Conservation (phyloP, 495 filamentous ascomycete species). For the Penicillium canescens region DNA sequence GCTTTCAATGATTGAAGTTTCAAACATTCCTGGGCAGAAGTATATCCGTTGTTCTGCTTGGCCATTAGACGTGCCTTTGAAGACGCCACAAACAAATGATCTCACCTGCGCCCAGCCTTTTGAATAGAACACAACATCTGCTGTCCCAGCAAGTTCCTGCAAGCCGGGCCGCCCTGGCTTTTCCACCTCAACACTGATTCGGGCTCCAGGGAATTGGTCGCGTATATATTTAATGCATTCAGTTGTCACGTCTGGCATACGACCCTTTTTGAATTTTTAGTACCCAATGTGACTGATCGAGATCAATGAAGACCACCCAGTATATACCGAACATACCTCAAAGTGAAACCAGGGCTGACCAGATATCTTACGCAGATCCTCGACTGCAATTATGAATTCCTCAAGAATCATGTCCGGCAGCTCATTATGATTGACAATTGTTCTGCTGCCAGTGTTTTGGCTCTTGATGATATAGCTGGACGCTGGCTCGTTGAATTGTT, state of each 20-base stretch:
- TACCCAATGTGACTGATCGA: neutral
- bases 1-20: slow-evolving; percentile 40
- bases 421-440: slow-evolving; percentile 69
- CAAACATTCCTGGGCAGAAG: slow-evolving; percentile 51
- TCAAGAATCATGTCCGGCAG: slow-evolving; percentile 62
- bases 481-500: slow-evolving; percentile 54
- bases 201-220: slow-evolving; percentile 40
- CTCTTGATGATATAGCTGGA: slow-evolving; percentile 74
- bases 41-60: slow-evolving; percentile 47
- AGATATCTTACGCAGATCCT: slow-evolving; percentile 24
- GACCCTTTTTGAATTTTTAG: slow-evolving; percentile 50
- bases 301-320: neutral
- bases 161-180: slow-evolving; percentile 64
- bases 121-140: slow-evolving; percentile 72
- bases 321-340: slow-evolving; percentile 50
- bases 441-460: slow-evolving; percentile 57
- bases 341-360: slow-evolving; percentile 64
- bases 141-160: slow-evolving; percentile 58
- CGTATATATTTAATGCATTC: slow-evolving; percentile 61
- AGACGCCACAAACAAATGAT: neutral
- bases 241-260: slow-evolving; percentile 63
- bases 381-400: slow-evolving; percentile 51
- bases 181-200: slow-evolving; percentile 69
- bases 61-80: neutral
- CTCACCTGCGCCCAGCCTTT: slow-evolving; percentile 67